These are phyloP conservation scores for Anisodus acutangulus DNA, from an alignment of 257 asterid species.

Conservation along the genomic window DNA sequence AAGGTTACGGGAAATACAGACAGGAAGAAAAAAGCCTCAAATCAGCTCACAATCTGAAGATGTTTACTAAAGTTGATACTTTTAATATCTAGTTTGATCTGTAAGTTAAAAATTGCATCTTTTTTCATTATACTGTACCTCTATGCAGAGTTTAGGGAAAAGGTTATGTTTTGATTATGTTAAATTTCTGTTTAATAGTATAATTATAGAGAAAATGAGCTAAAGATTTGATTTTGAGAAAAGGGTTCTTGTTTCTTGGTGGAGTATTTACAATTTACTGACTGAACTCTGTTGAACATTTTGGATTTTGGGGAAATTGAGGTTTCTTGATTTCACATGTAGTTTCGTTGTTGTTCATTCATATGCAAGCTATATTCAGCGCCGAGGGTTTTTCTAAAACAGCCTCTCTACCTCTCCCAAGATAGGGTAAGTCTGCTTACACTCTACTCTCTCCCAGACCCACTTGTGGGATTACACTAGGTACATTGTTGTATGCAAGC, in stretches of 20 bases:
- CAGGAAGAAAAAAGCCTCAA: not conserved
- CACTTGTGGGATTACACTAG: too few relatives aligned
- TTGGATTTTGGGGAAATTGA: not conserved
- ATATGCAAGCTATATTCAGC: not conserved
- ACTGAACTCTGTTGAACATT: not conserved
- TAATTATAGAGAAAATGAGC: constrained; percentile 25
- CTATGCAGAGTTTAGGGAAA: not conserved
- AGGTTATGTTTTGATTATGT: not conserved
- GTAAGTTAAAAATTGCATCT: not conserved
- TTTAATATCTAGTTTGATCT: constrained; percentile 12
- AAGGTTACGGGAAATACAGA: not conserved
- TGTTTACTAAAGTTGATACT: not conserved
- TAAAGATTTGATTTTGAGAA: constrained; percentile 46
- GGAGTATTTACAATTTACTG: not conserved
- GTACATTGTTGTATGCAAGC: not conserved
- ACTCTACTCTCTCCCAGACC: too few relatives aligned
- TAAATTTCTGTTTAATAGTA: not conserved
- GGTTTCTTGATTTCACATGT: not conserved
- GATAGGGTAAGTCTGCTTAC: too few relatives aligned
- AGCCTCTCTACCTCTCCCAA: too few relatives aligned
- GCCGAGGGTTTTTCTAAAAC: too few relatives aligned
- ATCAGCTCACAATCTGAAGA: not conserved
- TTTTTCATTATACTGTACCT: not conserved
- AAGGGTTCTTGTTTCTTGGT: constrained; percentile 40
- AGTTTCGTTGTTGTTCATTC: not conserved